Evolutionary conservation across 2,329 filamentous ascomycete species (phyloP).

Genomic region (Ophiostoma australiae): DNA sequence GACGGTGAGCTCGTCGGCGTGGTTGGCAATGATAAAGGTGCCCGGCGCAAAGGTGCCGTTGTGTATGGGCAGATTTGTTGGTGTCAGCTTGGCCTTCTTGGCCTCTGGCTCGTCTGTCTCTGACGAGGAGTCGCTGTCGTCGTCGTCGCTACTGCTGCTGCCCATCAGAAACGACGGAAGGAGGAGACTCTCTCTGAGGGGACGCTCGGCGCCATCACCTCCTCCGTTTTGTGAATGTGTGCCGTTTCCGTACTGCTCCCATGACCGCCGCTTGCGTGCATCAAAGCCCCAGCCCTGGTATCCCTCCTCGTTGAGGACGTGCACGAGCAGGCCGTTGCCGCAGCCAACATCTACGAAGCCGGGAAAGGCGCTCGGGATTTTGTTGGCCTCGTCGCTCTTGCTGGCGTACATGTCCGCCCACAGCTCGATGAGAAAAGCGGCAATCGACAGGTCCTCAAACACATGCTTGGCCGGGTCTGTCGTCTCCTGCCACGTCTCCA

Average conservation of each 20-base stretch:
- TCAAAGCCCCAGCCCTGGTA: constrained; percentile 89
- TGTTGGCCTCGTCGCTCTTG: not conserved
- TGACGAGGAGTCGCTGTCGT: not conserved
- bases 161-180: constrained; percentile 23
- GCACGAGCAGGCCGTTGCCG: constrained; percentile 85
- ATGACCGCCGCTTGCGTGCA: constrained; percentile 78
- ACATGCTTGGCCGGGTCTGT: constrained; percentile 90
- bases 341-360: constrained; percentile 96
- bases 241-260: constrained; percentile 60
- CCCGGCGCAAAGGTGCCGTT: constrained; percentile 63
- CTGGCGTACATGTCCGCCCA: constrained; percentile 76
- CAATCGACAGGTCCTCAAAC: constrained; percentile 88
- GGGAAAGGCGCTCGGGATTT: constrained; percentile 51
- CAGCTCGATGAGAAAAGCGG: constrained; percentile 85
- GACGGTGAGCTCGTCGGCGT: constrained; percentile 90
- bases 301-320: constrained; percentile 75
- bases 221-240: constrained; percentile 25
- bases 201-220: not conserved
- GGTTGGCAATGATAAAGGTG: constrained; percentile 94
- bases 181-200: constrained; percentile 43
- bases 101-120: not conserved
- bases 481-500: constrained; percentile 74
- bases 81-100: constrained; percentile 22
- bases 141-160: too few species aligned
- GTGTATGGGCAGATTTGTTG: constrained; percentile 36